Conservation (phyloP, 306 rosid genomes). For the Aeschynomene evenia region DNA sequence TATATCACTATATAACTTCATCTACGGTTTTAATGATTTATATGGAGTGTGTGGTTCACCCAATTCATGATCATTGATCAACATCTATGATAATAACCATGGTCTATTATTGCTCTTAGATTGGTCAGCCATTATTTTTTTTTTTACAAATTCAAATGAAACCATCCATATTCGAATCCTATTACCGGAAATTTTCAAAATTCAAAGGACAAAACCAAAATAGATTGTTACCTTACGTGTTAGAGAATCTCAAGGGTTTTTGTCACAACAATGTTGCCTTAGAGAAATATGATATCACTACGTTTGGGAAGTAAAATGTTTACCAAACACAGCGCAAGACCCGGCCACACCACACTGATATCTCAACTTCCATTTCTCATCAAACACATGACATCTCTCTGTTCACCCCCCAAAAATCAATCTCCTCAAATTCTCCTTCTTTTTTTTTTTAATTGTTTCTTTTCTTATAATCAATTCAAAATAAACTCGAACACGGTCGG, state of each 20-base stretch:
- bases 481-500: no score
- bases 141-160: no score
- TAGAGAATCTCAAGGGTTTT: neutral
- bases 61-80: conserved; percentile 17
- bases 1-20: neutral
- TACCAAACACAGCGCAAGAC: conserved; percentile 35
- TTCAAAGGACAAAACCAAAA: neutral
- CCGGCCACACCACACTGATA: conserved; percentile 36
- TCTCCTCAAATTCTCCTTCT: neutral
- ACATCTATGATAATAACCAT: conserved; percentile 20
- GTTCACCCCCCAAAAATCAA: neutral
- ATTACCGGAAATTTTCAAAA: no score
- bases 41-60: conserved; percentile 29
- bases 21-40: conserved; percentile 5
- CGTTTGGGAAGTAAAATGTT: conserved; percentile 17
- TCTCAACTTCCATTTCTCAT: conserved; percentile 43
- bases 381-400: neutral
- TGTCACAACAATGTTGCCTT: conserved; percentile 30
- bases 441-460: neutral
- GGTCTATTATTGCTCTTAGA: neutral
- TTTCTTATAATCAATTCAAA: no score
- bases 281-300: neutral
- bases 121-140: conserved; percentile 3
- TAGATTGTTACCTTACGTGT: neutral
- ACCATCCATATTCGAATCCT: no score